These are phyloP conservation scores for Sclerotiophoma versabilis DNA, from an alignment of 2,329 filamentous ascomycete species.

Conservation along the genomic window DNA sequence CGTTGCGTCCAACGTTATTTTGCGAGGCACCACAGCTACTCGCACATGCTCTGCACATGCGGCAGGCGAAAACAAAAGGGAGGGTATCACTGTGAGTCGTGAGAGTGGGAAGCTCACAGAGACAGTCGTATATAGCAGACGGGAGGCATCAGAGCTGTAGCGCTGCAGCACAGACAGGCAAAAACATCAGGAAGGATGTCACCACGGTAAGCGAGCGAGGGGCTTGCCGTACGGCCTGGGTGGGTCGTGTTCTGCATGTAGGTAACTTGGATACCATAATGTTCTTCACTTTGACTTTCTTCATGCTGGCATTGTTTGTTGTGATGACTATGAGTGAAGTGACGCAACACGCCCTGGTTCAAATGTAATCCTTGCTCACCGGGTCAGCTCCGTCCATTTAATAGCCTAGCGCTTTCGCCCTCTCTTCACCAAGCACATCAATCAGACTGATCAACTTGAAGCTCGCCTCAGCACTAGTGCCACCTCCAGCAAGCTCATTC, in stretches of 20 bases:
- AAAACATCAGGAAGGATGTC: background rate
- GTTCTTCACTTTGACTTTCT: background rate
- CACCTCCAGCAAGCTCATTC: conserved; percentile 58
- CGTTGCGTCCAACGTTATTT: background rate
- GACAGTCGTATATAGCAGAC: background rate
- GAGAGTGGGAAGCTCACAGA: background rate
- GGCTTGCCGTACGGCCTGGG: background rate
- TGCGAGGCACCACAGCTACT: background rate
- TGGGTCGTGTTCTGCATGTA: background rate
- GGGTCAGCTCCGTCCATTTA: too few species aligned
- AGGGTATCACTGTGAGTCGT: background rate
- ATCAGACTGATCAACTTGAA: conserved; percentile 56
- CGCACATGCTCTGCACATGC: too few species aligned
- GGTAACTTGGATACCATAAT: too few species aligned
- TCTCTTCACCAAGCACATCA: conserved; percentile 37
- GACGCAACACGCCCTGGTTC: background rate
- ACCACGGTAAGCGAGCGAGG: background rate
- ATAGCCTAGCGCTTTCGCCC: conserved; percentile 30
- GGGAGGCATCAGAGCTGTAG: background rate
- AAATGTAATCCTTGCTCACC: too few species aligned
- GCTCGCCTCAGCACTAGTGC: conserved; percentile 57
- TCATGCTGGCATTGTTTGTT: background rate
- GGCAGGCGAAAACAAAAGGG: background rate
- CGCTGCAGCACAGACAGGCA: too few species aligned
- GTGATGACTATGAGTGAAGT: background rate